Evolutionary conservation across 495 filamentous ascomycete species (phyloP), one percentile per base, ranked within the genome.

Genomic region (Penicillium parvum): DNA sequence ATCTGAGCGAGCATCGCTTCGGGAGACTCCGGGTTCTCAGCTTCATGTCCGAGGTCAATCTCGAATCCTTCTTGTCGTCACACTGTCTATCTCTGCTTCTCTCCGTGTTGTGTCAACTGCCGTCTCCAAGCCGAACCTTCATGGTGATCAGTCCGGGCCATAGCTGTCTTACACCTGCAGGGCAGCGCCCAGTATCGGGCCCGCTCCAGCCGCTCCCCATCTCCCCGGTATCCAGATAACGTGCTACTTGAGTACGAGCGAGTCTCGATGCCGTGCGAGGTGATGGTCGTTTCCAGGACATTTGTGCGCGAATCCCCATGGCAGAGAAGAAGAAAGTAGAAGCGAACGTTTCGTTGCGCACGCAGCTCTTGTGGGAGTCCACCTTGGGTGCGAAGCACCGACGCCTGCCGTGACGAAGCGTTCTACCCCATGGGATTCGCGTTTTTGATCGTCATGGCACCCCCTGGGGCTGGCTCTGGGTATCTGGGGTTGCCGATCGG

Each of bases 181-280:
- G 8, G 32, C 41, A 1, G 49, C 48, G 4, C 37, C 42, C 5
- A 7, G 27, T 4, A 52, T 12, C 47, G 40, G 3, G 45, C 38
- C 26, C 37, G 16, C 15, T 40, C 50, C 14, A 23, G 21, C 1
- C 51, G 47, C 4, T 50, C 42, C 1, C 49, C 53, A 32, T 32
- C 43, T 7, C 55, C 51, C 18, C 51, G 47, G 25, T 37, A 34
- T 7, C 17, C 11, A 2, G 25, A 33, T 28, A 46, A 27, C 3
- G 32, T 52, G 21, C 47, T 47, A 14, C 52, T 47, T 7, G 46
- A 25, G 30, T 52, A 47, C n/a, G 52, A 33, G 38, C 55, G 45
- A 4, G 44, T 37, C 15, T 49, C 37, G 1, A 10, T 14, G 11
- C 32, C 44, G 11, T 34, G 11, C 4, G 14, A n/a, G 1, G 40